A percentile compares a stretch with the other conserved stretches of the same genome.
Conservation (phyloP, 176 grass and related monocot genomes). For the Zea luxurians region DNA sequence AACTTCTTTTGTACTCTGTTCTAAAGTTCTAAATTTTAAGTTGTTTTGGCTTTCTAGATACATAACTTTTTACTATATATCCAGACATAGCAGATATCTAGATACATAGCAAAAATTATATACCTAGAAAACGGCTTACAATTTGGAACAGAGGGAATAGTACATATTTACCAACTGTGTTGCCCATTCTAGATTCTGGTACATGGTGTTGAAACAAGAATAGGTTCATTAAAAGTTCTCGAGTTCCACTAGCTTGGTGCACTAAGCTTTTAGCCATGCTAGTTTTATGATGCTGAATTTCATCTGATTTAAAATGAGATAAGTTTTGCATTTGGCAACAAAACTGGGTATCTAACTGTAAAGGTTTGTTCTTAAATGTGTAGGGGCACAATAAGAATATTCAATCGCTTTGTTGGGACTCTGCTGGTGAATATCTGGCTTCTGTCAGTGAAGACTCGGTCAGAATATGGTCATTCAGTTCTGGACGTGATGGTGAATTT, state of each 20-base stretch:
- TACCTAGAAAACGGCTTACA: neutral
- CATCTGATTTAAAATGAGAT: constrained; percentile 5
- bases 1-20: constrained; percentile 4
- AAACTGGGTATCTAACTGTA: neutral
- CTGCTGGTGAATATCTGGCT: constrained; percentile 73
- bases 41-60: no score
- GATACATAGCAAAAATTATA: neutral
- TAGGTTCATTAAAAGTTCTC: constrained; percentile 14
- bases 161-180: neutral
- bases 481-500: constrained; percentile 76
- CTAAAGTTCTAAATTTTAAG: no score
- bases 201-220: constrained; percentile 5
- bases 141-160: no score
- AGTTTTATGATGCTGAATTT: neutral
- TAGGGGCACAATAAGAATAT: constrained; percentile 83
- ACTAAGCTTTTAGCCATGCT: neutral
- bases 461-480: constrained; percentile 76
- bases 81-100: no score
- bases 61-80: no score
- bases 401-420: constrained; percentile 84
- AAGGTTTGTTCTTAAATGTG: constrained; percentile 33
- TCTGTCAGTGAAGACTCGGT: constrained; percentile 94
- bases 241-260: constrained; percentile 5
- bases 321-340: neutral
- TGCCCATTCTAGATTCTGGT: neutral